Conservation (phyloP, 768 basidiomycete species). For the Mycena capillaripes region DNA sequence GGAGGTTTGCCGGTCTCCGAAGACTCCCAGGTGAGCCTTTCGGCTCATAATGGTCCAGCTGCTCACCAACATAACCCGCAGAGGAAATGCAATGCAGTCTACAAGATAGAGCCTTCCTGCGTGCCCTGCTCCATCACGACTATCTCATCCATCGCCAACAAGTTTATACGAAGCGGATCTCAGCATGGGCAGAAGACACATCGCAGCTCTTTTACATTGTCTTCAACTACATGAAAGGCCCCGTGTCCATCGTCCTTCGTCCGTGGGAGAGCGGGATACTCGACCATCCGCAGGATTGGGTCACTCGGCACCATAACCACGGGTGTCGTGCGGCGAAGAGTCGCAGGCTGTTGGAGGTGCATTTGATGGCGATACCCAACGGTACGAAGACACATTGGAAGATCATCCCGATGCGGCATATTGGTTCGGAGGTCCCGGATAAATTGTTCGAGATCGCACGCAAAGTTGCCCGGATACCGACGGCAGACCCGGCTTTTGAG, state of each 20-base stretch:
- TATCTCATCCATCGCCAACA: not conserved
- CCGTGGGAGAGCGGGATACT: not conserved
- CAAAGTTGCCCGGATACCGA: not conserved
- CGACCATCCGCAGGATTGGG: not conserved
- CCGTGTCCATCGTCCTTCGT: not conserved
- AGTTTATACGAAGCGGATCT: not conserved
- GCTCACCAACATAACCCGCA: not conserved
- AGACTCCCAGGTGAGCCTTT: not conserved
- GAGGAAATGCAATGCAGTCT: slow-evolving; percentile 7
- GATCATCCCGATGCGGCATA: not conserved
- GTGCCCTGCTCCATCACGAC: not conserved
- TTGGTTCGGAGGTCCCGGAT: not conserved
- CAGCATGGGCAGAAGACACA: not conserved
- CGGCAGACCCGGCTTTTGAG: not conserved
- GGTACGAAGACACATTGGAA: not conserved
- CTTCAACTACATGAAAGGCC: not conserved
- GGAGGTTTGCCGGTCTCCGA: not conserved
- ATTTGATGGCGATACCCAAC: slow-evolving; percentile 3
- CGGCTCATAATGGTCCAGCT: no score
- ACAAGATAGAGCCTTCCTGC: not conserved
- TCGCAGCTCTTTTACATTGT: not conserved
- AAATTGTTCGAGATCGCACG: not conserved
- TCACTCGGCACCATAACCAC: not conserved
- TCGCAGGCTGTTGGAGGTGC: not conserved
- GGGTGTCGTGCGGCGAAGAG: not conserved